Evolutionary conservation across 192 early-diverging fungal species (phyloP), one percentile per base, ranked within the genome.

Genomic region (Gamsiella multidivaricata): DNA sequence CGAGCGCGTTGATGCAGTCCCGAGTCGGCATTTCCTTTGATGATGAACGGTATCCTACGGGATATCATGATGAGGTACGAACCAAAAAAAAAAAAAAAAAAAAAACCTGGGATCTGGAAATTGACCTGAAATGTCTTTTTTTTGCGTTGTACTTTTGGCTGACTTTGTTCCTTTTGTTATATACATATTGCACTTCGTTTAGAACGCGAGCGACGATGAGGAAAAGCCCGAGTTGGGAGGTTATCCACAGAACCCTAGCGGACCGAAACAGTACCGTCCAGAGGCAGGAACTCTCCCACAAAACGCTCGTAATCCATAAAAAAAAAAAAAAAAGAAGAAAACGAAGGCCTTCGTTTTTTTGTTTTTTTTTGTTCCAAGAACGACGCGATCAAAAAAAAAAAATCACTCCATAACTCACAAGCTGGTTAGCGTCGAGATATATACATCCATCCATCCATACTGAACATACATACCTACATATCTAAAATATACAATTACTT

Each of bases 1-100:
- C 74, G 4, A 59, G 10, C 65, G 74, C 29, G 74, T 64, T 1
- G 66, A 47, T 2, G 74, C 55, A 11, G n/a, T n/a, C n/a, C n/a
- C n/a, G n/a, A n/a, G n/a, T n/a, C n/a, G n/a, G n/a, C n/a, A n/a
- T n/a, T n/a, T 78, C 74, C 34, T 78, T 78, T 64, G 74, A 78
- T n/a, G 74, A 78, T 17, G 74, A 78, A n/a, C 59, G 74, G 14
- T 78, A 57, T 36, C 63, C 71, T 10, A 33, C 50, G 15, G 36
- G 23, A 7, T 75, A 75, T 36, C 61, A 39, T 26, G 71, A 75
- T 26, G 71, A 75, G 56, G 71, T 75, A 66, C 22, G 11, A 26
- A 8, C 12, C 3, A 22, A 26, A 20, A 53, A 26, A 11, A 15
- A 12, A 41, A 41, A 41, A 26, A 28, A 58, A 23, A 29, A 9